Evolutionary conservation across 169 alveolate genomes (phyloP).

Genomic region (Cystoisospora suis): DNA sequence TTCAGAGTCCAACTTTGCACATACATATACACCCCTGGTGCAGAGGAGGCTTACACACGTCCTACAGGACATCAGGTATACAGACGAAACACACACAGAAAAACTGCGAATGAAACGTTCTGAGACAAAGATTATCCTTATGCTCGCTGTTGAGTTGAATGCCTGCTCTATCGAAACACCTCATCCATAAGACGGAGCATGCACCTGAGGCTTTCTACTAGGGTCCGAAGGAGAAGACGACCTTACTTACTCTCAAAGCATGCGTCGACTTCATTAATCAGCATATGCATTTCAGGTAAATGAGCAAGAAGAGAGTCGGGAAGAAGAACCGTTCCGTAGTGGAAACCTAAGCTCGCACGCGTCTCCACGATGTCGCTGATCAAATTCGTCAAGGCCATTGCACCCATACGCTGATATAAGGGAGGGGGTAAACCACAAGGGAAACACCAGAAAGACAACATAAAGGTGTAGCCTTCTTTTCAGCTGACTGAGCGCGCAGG

Average conservation of each 20-base stretch:
- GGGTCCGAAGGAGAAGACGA: not conserved
- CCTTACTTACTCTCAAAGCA: not conserved
- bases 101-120: no score
- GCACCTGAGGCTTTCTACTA: not conserved
- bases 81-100: no score
- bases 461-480: no score
- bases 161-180: no score
- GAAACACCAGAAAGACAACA: not conserved
- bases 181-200: no score
- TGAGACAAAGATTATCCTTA: no score
- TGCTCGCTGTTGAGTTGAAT: no score
- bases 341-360: constrained; percentile 90
- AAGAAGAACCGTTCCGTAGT: constrained; percentile 93
- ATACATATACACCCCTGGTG: no score
- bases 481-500: no score
- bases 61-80: no score
- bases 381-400: constrained; percentile 79
- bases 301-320: constrained; percentile 96
- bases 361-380: constrained; percentile 86
- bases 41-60: no score
- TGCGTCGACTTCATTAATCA: constrained; percentile 87
- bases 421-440: constrained; percentile 81
- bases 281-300: constrained; percentile 90
- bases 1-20: not conserved
- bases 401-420: constrained; percentile 90